Conservation (phyloP, 306 rosid genomes). For the Cucumis sativus region DNA sequence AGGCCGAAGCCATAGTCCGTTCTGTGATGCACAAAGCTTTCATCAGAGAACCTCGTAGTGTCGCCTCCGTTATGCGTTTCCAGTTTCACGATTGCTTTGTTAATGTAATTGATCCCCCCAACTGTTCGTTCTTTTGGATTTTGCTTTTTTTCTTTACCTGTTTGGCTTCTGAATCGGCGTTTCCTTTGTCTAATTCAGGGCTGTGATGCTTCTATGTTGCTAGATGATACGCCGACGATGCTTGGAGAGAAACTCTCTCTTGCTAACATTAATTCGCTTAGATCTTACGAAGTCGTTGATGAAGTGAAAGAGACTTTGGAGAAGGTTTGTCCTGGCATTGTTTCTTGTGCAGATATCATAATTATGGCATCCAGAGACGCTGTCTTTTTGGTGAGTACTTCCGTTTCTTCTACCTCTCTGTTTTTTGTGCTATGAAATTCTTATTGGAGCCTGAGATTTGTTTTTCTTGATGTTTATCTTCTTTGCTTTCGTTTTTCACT, state of each 20-base stretch:
- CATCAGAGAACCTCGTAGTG: conserved; percentile 48
- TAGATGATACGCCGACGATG: conserved; percentile 76
- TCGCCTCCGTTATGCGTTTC: conserved; percentile 86
- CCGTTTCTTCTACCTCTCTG: neutral
- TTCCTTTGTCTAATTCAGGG: conserved; percentile 29
- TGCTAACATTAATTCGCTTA: conserved; percentile 62
- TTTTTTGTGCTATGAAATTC: neutral
- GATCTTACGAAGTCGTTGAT: conserved; percentile 74
- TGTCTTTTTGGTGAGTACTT: conserved; percentile 39
- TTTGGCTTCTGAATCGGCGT: neutral
- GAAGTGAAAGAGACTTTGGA: conserved; percentile 56
- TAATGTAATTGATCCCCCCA: conserved; percentile 21
- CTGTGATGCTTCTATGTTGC: conserved; percentile 79
- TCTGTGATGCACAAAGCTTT: conserved; percentile 51
- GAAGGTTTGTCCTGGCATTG: conserved; percentile 51
- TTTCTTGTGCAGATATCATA: conserved; percentile 82
- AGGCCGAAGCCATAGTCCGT: conserved; percentile 44
- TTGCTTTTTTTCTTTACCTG: neutral
- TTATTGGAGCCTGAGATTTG: neutral
- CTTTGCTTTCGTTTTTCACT: neutral
- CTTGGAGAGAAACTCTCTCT: conserved; percentile 71
- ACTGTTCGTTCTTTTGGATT: neutral
- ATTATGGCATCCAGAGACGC: conserved; percentile 91
- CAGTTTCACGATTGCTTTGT: conserved; percentile 90
- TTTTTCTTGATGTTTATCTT: neutral